phyloP scores from a whole-genome alignment of 139 green algal species.

The Micromonas pusilla region DNA sequence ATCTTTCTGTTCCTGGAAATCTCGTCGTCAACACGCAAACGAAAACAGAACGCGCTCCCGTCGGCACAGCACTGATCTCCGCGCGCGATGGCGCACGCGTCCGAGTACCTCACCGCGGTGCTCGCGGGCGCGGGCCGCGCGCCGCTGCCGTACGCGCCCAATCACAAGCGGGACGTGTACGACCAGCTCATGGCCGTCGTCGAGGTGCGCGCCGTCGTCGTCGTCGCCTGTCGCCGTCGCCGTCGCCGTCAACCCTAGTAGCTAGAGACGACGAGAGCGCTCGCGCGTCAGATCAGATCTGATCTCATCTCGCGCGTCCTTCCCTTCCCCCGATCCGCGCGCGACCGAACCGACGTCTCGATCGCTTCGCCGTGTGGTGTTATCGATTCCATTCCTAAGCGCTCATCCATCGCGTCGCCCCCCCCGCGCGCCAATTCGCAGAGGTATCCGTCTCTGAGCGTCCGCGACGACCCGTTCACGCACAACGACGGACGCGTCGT shows the following conservation, averaged over 20 bases:
- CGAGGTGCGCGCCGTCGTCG: neutral
- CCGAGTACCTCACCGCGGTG: neutral
- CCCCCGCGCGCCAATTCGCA: neutral
- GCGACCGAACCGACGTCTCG: no score
- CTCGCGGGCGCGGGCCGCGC: constrained; percentile 39
- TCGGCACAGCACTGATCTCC: no score
- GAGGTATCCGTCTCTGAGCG: constrained; percentile 31
- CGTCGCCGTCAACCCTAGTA: neutral
- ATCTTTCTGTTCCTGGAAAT: no score
- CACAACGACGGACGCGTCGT: constrained; percentile 43
- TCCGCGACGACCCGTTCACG: constrained; percentile 35
- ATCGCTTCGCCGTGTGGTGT: no score
- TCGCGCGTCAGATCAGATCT: no score
- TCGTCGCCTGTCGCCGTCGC: neutral
- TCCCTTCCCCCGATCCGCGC: no score
- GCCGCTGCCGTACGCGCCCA: constrained; percentile 51
- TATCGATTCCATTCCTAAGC: no score
- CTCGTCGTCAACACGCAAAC: no score
- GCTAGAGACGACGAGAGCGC: no score
- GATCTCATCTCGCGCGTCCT: no score
- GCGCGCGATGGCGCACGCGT: neutral
- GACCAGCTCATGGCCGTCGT: constrained; percentile 61
- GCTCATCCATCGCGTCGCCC: no score
- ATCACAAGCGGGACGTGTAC: constrained; percentile 47
- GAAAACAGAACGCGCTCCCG: no score